Evolutionary conservation across 768 basidiomycete species (phyloP).

Genomic region (Trichaptum fuscoviolaceum): DNA sequence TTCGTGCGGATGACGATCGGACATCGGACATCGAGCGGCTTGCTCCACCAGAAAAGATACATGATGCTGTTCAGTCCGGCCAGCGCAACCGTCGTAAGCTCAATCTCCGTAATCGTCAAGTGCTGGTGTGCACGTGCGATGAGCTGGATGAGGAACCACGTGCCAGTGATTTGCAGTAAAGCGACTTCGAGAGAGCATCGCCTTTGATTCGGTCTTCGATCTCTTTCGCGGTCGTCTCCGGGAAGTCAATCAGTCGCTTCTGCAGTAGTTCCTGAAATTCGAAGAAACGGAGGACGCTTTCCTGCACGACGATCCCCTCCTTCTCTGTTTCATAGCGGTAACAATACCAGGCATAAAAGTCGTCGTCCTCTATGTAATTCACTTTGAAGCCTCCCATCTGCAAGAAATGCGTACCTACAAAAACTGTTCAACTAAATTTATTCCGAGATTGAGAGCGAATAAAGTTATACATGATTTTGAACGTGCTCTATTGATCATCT

Average conservation of each 20-base stretch:
- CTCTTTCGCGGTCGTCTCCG: not conserved
- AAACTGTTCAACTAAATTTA: not conserved
- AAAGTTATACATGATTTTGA: not conserved
- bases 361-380: not conserved
- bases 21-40: not conserved
- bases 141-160: not conserved
- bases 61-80: constrained; percentile 28
- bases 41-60: constrained; percentile 16
- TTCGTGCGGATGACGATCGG: not conserved
- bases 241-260: not conserved
- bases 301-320: not conserved
- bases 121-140: constrained; percentile 16
- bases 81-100: constrained; percentile 27
- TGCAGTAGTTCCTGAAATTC: not conserved
- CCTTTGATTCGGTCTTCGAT: not conserved
- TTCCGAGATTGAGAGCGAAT: not conserved
- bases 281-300: not conserved
- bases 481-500: not conserved
- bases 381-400: constrained; percentile 7
- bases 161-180: not conserved
- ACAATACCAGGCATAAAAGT: not conserved
- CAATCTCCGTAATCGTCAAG: constrained; percentile 24
- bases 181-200: not conserved
- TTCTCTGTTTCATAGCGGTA: not conserved
- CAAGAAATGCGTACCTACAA: constrained; percentile 3